phyloP scores from a whole-genome alignment of 2,329 filamentous ascomycete species.

The Alternaria infectoria region DNA sequence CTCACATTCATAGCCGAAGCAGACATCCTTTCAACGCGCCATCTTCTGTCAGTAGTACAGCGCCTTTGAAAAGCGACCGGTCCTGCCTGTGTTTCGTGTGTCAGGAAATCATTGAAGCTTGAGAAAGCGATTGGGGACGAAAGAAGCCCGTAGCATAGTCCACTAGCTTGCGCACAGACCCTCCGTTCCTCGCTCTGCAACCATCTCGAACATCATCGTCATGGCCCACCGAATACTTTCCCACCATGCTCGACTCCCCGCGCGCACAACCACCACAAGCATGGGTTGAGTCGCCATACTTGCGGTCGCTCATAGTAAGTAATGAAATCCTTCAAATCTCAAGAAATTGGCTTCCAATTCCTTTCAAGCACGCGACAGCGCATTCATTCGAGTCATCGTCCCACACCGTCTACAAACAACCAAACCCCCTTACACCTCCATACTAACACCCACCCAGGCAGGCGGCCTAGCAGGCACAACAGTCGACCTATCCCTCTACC shows the following conservation, averaged over 20 bases:
- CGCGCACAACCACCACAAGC: conserved; percentile 20
- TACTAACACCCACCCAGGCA: conserved; percentile 59
- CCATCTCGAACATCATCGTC: neutral
- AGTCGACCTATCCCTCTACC: conserved; percentile 95
- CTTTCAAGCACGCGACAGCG: no score
- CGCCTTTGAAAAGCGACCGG: no score
- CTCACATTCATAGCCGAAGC: conserved; percentile 18
- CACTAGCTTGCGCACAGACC: conserved; percentile 34
- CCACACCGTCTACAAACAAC: no score
- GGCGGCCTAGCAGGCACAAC: conserved; percentile 93
- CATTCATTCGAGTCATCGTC: no score
- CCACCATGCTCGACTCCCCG: conserved; percentile 39
- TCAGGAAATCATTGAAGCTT: no score
- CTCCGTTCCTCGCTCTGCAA: neutral
- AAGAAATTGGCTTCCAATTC: neutral
- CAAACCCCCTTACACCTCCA: no score
- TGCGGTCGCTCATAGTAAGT: conserved; percentile 55
- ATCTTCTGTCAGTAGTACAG: neutral
- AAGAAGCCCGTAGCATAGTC: neutral
- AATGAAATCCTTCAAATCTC: neutral
- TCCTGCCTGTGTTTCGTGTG: no score
- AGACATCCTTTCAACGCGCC: conserved; percentile 23
- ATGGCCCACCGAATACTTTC: conserved; percentile 6
- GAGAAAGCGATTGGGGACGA: neutral
- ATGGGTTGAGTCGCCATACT: conserved; percentile 56